Percentiles rank a stretch among this genome's conserved stretches.
Conservation (phyloP, 345 rosid species). For the Crucihimalaya himalaica region DNA sequence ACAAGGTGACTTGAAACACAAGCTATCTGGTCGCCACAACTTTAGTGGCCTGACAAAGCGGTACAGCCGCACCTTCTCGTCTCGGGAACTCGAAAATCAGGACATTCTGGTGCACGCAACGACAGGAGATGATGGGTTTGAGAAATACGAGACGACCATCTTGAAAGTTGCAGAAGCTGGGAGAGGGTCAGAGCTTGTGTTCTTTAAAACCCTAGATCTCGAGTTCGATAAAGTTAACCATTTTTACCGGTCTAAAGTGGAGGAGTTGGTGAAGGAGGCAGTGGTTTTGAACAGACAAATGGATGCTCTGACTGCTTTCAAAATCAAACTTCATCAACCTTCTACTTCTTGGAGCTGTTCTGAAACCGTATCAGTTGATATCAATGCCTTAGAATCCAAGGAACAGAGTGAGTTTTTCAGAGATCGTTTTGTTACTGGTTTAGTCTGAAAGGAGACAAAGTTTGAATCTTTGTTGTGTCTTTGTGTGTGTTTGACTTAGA, state of each 20-base stretch:
- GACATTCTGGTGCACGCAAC: slow-evolving; percentile 40
- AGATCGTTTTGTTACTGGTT: not conserved
- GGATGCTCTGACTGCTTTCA: slow-evolving; percentile 59
- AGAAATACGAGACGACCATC: slow-evolving; percentile 36
- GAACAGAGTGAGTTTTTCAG: slow-evolving; percentile 25
- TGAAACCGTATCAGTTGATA: slow-evolving; percentile 33
- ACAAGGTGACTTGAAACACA: slow-evolving; percentile 32
- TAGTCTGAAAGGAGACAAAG: not conserved
- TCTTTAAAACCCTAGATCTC: slow-evolving; percentile 47
- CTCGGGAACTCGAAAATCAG: slow-evolving; percentile 1
- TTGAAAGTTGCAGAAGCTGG: slow-evolving; percentile 42
- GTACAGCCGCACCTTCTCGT: slow-evolving; percentile 26
- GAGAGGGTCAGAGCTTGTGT: slow-evolving; percentile 47
- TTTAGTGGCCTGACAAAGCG: slow-evolving; percentile 46
- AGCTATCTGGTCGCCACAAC: slow-evolving; percentile 33
- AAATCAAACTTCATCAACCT: slow-evolving; percentile 61
- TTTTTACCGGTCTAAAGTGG: slow-evolving; percentile 40
- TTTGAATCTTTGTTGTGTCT: not conserved
- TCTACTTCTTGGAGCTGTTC: slow-evolving; percentile 25
- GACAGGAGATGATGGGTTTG: slow-evolving; percentile 38
- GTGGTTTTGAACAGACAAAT: slow-evolving; percentile 40
- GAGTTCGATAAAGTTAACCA: slow-evolving; percentile 45
- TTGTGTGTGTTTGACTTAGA: slow-evolving; percentile 1
- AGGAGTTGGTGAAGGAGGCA: slow-evolving; percentile 39
- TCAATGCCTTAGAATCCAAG: slow-evolving; percentile 22